Conservation (phyloP, 1,139 yeast genomes). For the Tardiomyces blankii region DNA sequence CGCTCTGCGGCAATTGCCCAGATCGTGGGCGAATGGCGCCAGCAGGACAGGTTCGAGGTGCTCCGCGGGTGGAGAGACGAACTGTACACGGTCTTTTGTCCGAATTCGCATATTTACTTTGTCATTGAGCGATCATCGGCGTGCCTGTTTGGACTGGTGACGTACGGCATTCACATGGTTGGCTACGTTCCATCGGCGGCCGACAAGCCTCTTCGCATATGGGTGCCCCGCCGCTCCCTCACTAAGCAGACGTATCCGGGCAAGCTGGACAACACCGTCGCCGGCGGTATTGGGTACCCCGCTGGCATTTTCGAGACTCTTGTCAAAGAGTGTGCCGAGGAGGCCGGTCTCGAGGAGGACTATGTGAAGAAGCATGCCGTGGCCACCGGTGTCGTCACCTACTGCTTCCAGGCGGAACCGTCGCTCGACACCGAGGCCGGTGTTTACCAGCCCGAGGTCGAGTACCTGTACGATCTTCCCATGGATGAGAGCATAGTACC, state of each 20-base stretch:
- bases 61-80: slow-evolving; percentile 84
- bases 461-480: slow-evolving; percentile 61
- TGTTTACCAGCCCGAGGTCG: slow-evolving; percentile 80
- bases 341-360: slow-evolving; percentile 61
- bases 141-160: slow-evolving; percentile 70
- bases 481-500: slow-evolving; percentile 48
- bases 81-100: slow-evolving; percentile 58
- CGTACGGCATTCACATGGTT: slow-evolving; percentile 81
- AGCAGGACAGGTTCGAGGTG: slow-evolving; percentile 29
- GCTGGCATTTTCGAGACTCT: slow-evolving; percentile 66
- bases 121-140: slow-evolving; percentile 72
- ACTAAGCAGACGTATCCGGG: slow-evolving; percentile 83
- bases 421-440: slow-evolving; percentile 33
- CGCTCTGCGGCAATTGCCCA: slow-evolving; percentile 36
- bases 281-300: slow-evolving; percentile 89
- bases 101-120: slow-evolving; percentile 46
- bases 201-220: slow-evolving; percentile 42
- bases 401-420: slow-evolving; percentile 34
- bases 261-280: slow-evolving; percentile 85
- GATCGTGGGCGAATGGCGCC: slow-evolving; percentile 37
- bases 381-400: slow-evolving; percentile 59
- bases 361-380: slow-evolving; percentile 37
- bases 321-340: slow-evolving; percentile 79
- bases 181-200: slow-evolving; percentile 51
- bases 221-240: slow-evolving; percentile 77